A percentile compares a stretch with the other conserved stretches of the same genome.
phyloP scores from a whole-genome alignment of 1,284 basidiomycete genomes.

The Veloboletus limbatus region DNA sequence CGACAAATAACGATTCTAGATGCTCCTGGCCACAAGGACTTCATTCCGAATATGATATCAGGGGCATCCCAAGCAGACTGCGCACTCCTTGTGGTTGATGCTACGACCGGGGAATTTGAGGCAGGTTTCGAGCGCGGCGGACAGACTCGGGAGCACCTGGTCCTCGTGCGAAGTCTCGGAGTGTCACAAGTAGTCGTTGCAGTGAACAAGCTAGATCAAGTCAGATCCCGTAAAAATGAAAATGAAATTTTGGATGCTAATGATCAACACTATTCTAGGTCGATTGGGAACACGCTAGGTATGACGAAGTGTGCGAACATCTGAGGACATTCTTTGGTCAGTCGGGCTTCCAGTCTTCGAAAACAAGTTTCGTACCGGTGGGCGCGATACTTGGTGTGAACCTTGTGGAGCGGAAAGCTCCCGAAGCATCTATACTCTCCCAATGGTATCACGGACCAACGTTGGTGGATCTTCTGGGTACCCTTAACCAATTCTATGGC shows the following conservation, averaged over 20 bases:
- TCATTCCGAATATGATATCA: constrained; percentile 99
- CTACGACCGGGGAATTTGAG: constrained; percentile 90
- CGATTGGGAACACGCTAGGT: constrained; percentile 79
- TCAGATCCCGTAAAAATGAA: constrained; percentile 33
- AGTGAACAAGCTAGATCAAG: constrained; percentile 93
- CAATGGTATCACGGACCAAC: constrained; percentile 88
- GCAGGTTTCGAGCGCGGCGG: constrained; percentile 92
- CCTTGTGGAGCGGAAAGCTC: constrained; percentile 53
- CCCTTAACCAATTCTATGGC: constrained; percentile 7
- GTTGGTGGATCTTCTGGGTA: constrained; percentile 81
- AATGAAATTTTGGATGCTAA: background rate
- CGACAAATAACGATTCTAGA: constrained; percentile 90
- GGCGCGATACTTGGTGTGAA: constrained; percentile 92
- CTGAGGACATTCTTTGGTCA: constrained; percentile 83
- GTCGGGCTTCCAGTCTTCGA: constrained; percentile 80
- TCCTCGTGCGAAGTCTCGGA: constrained; percentile 92
- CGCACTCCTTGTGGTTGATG: constrained; percentile 93
- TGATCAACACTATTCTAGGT: constrained; percentile 52
- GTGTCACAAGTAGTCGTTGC: constrained; percentile 91
- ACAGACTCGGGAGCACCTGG: constrained; percentile 95
- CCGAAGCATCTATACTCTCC: constrained; percentile 48
- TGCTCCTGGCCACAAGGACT: constrained; percentile 96
- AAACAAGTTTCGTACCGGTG: constrained; percentile 85
- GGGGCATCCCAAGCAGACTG: constrained; percentile 97
- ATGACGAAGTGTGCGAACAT: constrained; percentile 76